Conservation (phyloP, 441 rosid species). For the Pelargonium citronellum region DNA sequence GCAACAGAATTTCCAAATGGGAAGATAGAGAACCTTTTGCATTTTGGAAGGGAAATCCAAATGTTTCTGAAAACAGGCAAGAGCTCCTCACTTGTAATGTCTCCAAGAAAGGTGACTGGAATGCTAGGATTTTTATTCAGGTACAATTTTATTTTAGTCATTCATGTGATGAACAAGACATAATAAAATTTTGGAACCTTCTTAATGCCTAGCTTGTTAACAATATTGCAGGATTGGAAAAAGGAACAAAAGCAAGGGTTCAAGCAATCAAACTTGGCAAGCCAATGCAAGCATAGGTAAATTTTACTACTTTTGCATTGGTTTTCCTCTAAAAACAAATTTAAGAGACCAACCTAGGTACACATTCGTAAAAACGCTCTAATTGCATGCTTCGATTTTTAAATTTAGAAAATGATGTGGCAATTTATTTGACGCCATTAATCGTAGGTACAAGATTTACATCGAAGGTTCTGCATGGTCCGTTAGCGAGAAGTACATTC, state of each 20-base stretch:
- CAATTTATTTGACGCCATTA: no score
- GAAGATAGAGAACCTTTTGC: conserved; percentile 61
- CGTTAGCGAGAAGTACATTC: conserved; percentile 78
- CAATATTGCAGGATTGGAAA: conserved; percentile 47
- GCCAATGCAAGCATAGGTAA: conserved; percentile 67
- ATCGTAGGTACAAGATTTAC: conserved; percentile 50
- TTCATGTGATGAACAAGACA: no score
- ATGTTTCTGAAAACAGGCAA: conserved; percentile 42
- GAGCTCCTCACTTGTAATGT: conserved; percentile 67
- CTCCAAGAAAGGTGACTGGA: conserved; percentile 39
- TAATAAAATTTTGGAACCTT: no score
- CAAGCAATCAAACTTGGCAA: conserved; percentile 49
- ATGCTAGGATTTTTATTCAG: conserved; percentile 59
- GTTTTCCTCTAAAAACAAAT: no score
- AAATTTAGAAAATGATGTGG: no score
- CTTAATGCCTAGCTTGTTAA: no score
- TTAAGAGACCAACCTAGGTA: no score
- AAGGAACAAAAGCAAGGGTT: conserved; percentile 51
- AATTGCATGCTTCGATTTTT: no score
- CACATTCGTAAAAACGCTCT: no score
- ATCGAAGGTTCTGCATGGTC: conserved; percentile 84
- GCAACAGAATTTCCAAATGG: conserved; percentile 49
- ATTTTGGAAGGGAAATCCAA: conserved; percentile 80
- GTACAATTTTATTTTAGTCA: conserved; percentile 17
- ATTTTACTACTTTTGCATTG: no score